phyloP scores from a whole-genome alignment of 1,284 basidiomycete genomes.

The Marasmius sp. region DNA sequence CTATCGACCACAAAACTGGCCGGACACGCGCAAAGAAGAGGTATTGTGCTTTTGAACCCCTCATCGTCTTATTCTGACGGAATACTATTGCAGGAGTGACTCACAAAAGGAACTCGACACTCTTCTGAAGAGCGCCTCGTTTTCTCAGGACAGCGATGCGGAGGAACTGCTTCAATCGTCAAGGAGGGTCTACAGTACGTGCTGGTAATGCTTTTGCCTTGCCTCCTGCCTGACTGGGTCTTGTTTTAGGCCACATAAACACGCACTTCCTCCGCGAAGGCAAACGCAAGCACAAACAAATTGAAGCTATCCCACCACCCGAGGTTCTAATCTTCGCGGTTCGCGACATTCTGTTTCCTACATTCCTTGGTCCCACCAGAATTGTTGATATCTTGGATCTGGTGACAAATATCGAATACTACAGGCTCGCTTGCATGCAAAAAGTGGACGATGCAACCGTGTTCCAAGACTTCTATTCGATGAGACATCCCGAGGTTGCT shows the following conservation, averaged over 20 bases:
- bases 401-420: slow-evolving; percentile 39
- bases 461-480: slow-evolving; percentile 34
- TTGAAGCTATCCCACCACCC: slow-evolving; percentile 26
- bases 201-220: background rate
- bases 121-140: background rate
- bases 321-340: slow-evolving; percentile 35
- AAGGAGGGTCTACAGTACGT: background rate
- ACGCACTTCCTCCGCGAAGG: background rate
- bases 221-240: background rate
- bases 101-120: background rate
- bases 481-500: background rate
- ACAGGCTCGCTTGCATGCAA: slow-evolving; percentile 31
- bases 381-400: slow-evolving; percentile 42
- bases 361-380: slow-evolving; percentile 27
- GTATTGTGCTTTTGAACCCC: background rate
- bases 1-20: background rate
- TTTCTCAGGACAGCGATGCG: background rate
- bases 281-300: slow-evolving; percentile 1
- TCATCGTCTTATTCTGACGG: background rate
- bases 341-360: slow-evolving; percentile 37
- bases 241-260: background rate
- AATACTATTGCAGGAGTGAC: background rate
- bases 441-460: slow-evolving; percentile 30
- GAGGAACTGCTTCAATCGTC: background rate
- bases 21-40: background rate